These are phyloP conservation scores for Prunus davidiana DNA, from an alignment of 306 rosid genomes.

Conservation along the genomic window DNA sequence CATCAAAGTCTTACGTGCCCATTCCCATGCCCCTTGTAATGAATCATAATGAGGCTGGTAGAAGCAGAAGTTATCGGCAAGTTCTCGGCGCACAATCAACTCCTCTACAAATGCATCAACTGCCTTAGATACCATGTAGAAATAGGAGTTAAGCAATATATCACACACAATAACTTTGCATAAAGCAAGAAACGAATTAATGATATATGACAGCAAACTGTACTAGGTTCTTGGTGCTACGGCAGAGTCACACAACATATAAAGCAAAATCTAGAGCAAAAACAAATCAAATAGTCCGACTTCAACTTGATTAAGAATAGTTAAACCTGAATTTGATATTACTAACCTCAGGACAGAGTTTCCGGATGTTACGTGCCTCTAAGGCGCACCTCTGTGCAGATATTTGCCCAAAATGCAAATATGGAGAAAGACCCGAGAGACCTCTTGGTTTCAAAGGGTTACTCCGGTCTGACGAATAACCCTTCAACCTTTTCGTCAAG, in stretches of 20 bases:
- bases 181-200: not conserved
- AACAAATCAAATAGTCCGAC: not conserved
- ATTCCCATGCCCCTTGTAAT: conserved; percentile 85
- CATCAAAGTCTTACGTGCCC: conserved; percentile 89
- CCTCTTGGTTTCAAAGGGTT: conserved; percentile 72
- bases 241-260: not conserved
- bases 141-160: not conserved
- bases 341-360: conserved; percentile 61
- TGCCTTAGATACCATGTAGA: conserved; percentile 52
- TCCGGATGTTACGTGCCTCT: conserved; percentile 62
- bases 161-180: conserved; percentile 7
- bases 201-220: not conserved
- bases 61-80: conserved; percentile 88
- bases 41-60: conserved; percentile 88
- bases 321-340: not conserved
- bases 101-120: conserved; percentile 81
- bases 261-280: not conserved
- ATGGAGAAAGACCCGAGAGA: conserved; percentile 88
- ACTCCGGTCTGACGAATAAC: conserved; percentile 59
- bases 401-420: conserved; percentile 90
- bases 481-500: conserved; percentile 77
- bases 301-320: not conserved
- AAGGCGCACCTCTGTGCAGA: conserved; percentile 92
- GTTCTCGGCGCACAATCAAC: conserved; percentile 85
- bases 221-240: not conserved